Percentiles rank a stretch among this genome's conserved stretches.
These are phyloP conservation scores for Metarhizium brunneum DNA, from an alignment of 2,329 filamentous ascomycete species.

Conservation along the genomic window DNA sequence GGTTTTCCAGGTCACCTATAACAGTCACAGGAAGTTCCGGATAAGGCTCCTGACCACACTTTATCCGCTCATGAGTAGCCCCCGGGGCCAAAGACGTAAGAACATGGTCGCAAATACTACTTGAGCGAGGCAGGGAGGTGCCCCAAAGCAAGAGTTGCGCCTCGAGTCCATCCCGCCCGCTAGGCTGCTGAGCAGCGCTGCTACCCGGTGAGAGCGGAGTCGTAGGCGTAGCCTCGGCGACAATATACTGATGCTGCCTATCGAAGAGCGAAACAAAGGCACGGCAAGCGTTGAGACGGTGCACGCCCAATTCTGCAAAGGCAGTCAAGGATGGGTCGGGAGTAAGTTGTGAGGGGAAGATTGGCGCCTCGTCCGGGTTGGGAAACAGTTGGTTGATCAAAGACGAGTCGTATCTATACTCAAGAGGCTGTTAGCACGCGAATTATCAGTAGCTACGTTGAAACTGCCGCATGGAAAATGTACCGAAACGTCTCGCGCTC, in stretches of 20 bases:
- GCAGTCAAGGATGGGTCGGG: conserved; percentile 34
- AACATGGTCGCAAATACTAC: conserved; percentile 20
- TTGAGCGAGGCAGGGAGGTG: conserved; percentile 20
- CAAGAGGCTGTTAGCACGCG: not conserved
- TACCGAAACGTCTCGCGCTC: conserved; percentile 6
- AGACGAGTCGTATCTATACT: conserved; percentile 5
- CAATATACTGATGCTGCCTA: conserved; percentile 34
- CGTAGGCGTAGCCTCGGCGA: conserved; percentile 39
- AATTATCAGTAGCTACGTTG: not conserved
- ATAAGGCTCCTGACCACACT: not conserved
- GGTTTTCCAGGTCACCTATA: conserved; percentile 21
- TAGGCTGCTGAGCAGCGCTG: conserved; percentile 1
- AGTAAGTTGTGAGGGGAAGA: conserved; percentile 6
- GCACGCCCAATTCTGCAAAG: conserved; percentile 38
- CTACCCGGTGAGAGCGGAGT: conserved; percentile 22
- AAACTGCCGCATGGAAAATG: not conserved
- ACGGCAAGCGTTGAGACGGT: conserved; percentile 30
- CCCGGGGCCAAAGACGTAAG: conserved; percentile 6
- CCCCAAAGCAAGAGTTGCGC: conserved; percentile 19
- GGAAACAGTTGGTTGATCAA: conserved; percentile 4
- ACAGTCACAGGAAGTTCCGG: conserved; percentile 21
- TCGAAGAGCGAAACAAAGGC: conserved; percentile 44
- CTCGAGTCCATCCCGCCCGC: conserved; percentile 1
- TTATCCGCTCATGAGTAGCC: not conserved
- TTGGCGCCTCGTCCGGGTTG: not conserved